A percentile compares a stretch with the other conserved stretches of the same genome.
Conservation (phyloP, 2,329 filamentous ascomycete species). For the Aspergillus transmontanensis region DNA sequence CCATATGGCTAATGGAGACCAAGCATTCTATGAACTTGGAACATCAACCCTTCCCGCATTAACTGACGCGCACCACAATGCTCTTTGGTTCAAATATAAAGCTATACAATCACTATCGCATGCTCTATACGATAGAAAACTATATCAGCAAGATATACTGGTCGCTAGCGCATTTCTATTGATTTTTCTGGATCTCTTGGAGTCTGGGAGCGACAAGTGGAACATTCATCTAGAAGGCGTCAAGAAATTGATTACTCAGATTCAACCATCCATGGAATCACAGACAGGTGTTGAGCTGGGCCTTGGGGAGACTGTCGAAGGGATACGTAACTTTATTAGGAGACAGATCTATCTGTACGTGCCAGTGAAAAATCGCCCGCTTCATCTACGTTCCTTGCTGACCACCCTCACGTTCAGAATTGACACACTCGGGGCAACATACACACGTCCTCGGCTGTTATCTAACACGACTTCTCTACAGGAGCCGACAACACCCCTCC, state of each 20-base stretch:
- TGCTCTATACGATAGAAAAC: constrained; percentile 6
- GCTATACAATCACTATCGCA: constrained; percentile 20
- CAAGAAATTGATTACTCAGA: neutral
- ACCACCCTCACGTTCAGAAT: neutral
- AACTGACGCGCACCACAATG: constrained; percentile 18
- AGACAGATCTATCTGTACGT: neutral
- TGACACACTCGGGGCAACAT: neutral
- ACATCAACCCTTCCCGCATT: neutral
- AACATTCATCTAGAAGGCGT: constrained; percentile 20
- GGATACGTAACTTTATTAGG: neutral
- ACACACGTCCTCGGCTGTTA: neutral
- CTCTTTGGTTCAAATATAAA: constrained; percentile 25
- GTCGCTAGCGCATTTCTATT: constrained; percentile 21
- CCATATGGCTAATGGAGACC: constrained; percentile 32
- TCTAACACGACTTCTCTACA: neutral
- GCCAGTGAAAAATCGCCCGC: neutral
- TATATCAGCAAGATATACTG: constrained; percentile 9
- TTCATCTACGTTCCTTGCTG: neutral
- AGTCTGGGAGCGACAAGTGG: constrained; percentile 22
- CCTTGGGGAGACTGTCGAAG: constrained; percentile 3
- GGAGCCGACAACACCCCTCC: neutral
- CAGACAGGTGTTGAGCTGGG: neutral
- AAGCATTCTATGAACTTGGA: constrained; percentile 22
- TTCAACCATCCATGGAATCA: neutral
- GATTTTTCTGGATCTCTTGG: constrained; percentile 23